Conservation (phyloP, 176 grass and related monocot species). For the Microstegium vimineum region DNA sequence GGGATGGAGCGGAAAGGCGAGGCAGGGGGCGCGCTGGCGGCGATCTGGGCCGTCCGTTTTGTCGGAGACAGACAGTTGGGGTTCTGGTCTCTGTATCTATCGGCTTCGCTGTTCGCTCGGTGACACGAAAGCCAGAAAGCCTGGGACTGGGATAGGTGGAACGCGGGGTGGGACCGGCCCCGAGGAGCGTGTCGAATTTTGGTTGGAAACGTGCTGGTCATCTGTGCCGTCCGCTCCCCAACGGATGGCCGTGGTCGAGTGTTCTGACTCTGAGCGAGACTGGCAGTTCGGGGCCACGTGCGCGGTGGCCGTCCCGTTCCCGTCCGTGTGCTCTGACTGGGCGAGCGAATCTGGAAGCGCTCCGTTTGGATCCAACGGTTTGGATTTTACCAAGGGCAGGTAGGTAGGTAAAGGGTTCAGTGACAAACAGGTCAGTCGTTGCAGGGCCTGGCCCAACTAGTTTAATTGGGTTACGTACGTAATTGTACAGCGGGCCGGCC, state of each 20-base stretch:
- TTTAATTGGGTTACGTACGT: too few species aligned
- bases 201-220: neutral
- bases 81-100: neutral
- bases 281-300: neutral
- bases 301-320: neutral
- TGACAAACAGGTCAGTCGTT: neutral
- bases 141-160: neutral
- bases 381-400: too few species aligned
- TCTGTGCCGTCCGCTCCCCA: neutral
- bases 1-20: neutral
- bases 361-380: too few species aligned
- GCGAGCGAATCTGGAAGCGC: too few species aligned
- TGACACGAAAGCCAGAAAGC: neutral
- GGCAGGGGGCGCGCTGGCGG: neutral
- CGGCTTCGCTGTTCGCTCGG: neutral
- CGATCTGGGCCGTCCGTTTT: constrained; percentile 18
- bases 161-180: neutral
- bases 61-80: neutral
- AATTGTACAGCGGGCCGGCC: too few species aligned
- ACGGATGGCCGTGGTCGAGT: neutral
- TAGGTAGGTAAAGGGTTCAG: too few species aligned
- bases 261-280: neutral
- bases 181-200: neutral
- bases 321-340: neutral
- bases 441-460: neutral